Conservation (phyloP, 2,329 filamentous ascomycete genomes). For the Anthostomella pinea region DNA sequence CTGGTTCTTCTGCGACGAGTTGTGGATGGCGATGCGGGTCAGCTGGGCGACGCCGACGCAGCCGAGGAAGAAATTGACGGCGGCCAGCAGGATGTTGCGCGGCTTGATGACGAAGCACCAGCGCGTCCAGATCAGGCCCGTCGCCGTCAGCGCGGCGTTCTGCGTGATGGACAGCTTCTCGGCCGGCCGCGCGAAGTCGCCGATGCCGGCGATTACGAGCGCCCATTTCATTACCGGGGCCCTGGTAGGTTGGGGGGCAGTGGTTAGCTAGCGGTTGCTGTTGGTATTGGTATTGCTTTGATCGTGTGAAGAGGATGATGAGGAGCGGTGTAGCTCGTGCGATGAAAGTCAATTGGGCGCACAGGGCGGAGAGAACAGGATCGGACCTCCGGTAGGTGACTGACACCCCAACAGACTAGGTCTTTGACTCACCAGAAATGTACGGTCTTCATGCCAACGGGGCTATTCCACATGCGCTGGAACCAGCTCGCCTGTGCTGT, state of each 20-base stretch:
- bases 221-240: slow-evolving; percentile 98
- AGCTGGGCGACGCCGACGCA: slow-evolving; percentile 82
- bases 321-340: no score
- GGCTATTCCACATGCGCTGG: slow-evolving; percentile 80
- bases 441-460: slow-evolving; percentile 84
- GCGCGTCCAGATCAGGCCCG: slow-evolving; percentile 94
- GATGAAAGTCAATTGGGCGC: no score
- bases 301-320: slow-evolving; percentile 6
- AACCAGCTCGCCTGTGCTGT: slow-evolving; percentile 55
- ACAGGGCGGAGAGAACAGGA: no score
- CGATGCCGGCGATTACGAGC: slow-evolving; percentile 86
- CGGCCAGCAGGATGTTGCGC: slow-evolving; percentile 87
- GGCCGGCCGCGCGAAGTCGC: slow-evolving; percentile 86
- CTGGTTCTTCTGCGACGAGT: slow-evolving; percentile 55
- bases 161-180: slow-evolving; percentile 92
- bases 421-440: slow-evolving; percentile 79
- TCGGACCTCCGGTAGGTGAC: no score
- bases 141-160: slow-evolving; percentile 85
- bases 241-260: slow-evolving; percentile 46
- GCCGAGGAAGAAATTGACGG: slow-evolving; percentile 98
- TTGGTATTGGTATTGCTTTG: background rate
- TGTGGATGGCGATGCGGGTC: slow-evolving; percentile 68
- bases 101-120: slow-evolving; percentile 99
- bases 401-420: background rate
- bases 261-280: slow-evolving; percentile 8